A percentile compares a stretch with the other conserved stretches of the same genome.
phyloP scores from a whole-genome alignment of 139 green algal genomes.

The Chlorella vulgaris region DNA sequence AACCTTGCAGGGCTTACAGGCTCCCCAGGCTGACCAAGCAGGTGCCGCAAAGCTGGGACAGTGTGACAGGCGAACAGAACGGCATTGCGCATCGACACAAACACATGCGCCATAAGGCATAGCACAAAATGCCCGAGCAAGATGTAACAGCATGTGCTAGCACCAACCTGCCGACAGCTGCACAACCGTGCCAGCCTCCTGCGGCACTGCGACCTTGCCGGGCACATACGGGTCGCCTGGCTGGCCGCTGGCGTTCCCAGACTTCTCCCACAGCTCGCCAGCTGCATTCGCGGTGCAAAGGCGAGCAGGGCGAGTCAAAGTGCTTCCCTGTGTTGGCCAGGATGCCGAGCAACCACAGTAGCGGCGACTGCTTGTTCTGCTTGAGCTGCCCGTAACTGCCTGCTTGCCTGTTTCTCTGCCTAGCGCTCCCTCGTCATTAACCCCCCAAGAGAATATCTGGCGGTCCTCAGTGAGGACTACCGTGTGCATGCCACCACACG shows the following conservation, averaged over 20 bases:
- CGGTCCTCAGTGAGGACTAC: constrained; percentile 68
- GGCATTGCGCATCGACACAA: no score
- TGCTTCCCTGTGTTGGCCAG: no score
- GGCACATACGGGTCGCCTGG: constrained; percentile 55
- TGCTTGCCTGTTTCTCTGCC: constrained; percentile 64
- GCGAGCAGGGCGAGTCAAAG: neutral
- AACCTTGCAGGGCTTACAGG: neutral
- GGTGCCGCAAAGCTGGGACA: no score
- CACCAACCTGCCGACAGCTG: constrained; percentile 62
- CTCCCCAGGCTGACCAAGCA: no score
- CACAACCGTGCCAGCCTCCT: constrained; percentile 46
- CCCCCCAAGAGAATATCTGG: constrained; percentile 79
- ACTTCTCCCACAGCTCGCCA: constrained; percentile 59
- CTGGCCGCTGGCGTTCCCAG: constrained; percentile 8
- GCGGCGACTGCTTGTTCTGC: no score
- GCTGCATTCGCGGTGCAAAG: constrained; percentile 2
- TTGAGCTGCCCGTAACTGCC: neutral
- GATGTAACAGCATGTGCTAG: neutral
- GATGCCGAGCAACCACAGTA: neutral
- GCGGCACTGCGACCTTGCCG: constrained; percentile 52
- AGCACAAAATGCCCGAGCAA: no score
- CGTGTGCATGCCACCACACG: constrained; percentile 90
- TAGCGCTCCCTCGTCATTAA: constrained; percentile 93
- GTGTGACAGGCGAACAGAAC: no score
- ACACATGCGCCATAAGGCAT: no score